Evolutionary conservation across 2,329 filamentous ascomycete genomes (phyloP).

Genomic region (Conoideocrella luteorostrata): DNA sequence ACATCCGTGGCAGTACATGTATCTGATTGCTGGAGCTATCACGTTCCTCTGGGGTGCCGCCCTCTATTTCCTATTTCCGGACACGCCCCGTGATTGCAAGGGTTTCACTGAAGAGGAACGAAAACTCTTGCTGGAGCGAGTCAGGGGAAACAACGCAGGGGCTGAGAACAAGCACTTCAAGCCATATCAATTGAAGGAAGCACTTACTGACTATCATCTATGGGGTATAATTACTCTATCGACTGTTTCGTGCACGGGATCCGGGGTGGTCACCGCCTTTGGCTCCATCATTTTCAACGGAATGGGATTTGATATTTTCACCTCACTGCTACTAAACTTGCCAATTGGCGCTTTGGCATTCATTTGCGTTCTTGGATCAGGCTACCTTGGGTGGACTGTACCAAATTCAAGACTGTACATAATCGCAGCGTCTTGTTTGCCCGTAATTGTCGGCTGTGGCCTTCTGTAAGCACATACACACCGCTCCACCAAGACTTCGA

Average conservation of each 20-base stretch:
- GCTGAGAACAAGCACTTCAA: slow-evolving; percentile 21
- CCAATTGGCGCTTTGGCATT: slow-evolving; percentile 25
- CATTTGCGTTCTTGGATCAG: slow-evolving; percentile 22
- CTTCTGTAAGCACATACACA: slow-evolving; percentile 18
- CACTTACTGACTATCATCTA: slow-evolving; percentile 21
- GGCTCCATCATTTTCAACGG: slow-evolving; percentile 26
- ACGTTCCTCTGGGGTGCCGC: slow-evolving; percentile 20
- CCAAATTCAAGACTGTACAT: slow-evolving; percentile 21
- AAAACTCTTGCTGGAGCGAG: slow-evolving; percentile 17
- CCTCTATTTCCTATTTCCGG: slow-evolving; percentile 22
- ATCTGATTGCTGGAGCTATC: slow-evolving; percentile 26
- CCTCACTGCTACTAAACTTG: slow-evolving; percentile 26
- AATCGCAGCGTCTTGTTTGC: slow-evolving; percentile 18
- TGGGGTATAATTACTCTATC: slow-evolving; percentile 23
- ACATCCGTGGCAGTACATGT: slow-evolving; percentile 28
- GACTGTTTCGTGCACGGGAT: slow-evolving; percentile 22
- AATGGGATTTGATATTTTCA: slow-evolving; percentile 27
- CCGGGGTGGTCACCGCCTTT: slow-evolving; percentile 23
- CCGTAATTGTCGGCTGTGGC: slow-evolving; percentile 22
- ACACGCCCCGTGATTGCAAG: slow-evolving; percentile 21
- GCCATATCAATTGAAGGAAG: slow-evolving; percentile 20
- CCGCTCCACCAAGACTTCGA: not conserved
- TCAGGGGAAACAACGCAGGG: slow-evolving; percentile 22
- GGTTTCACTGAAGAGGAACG: slow-evolving; percentile 23
- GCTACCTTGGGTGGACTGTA: slow-evolving; percentile 20